Percentiles rank a stretch among this genome's conserved stretches.
phyloP scores from a whole-genome alignment of 1,284 basidiomycete genomes.

The Stygiomarasmius scandens region DNA sequence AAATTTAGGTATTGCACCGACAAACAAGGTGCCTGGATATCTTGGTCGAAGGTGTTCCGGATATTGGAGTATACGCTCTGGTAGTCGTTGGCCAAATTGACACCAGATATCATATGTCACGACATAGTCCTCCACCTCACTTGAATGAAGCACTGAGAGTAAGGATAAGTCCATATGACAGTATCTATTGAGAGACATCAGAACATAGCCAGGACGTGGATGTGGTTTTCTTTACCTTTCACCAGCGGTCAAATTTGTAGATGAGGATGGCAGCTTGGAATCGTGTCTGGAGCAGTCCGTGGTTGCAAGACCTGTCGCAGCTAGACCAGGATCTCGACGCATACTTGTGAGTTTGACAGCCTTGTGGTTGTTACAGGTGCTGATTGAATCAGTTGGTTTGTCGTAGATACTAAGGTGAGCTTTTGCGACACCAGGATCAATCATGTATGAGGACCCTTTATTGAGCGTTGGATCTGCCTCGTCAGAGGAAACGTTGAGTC shows the following conservation, averaged over 20 bases:
- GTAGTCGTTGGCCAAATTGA: conserved; percentile 12
- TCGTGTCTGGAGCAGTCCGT: too few species aligned
- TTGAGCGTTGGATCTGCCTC: too few species aligned
- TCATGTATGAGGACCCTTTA: neutral
- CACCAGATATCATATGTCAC: conserved; percentile 18
- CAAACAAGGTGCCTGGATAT: neutral
- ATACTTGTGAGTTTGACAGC: neutral
- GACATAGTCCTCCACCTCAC: neutral
- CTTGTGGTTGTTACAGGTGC: too few species aligned
- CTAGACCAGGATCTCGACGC: too few species aligned
- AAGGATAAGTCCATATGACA: conserved; percentile 19
- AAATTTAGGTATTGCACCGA: conserved; percentile 18
- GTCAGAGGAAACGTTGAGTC: too few species aligned
- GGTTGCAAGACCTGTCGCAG: too few species aligned
- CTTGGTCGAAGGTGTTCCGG: neutral
- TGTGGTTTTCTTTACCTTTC: conserved; percentile 6
- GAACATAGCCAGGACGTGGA: too few species aligned
- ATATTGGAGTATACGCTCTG: neutral
- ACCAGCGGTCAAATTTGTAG: too few species aligned
- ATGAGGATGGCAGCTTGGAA: too few species aligned
- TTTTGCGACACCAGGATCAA: too few species aligned
- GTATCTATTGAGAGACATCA: conserved; percentile 7
- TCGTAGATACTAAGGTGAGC: too few species aligned
- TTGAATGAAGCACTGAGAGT: conserved; percentile 2
- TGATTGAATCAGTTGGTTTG: too few species aligned